These are phyloP conservation scores for Blastocystis hominis DNA, from an alignment of 352 stramenopile species.

Conservation along the genomic window DNA sequence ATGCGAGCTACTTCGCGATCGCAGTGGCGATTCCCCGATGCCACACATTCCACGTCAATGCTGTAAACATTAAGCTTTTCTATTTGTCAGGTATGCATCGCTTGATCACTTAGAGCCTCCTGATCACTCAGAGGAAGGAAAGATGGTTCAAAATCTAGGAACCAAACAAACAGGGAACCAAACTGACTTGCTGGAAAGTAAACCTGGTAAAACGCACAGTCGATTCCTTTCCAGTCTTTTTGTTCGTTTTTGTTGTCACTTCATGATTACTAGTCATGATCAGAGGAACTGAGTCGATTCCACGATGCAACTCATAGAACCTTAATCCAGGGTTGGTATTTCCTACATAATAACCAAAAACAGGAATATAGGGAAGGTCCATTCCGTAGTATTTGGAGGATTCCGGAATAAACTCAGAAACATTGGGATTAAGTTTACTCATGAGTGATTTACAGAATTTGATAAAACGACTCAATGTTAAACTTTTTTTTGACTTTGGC, in stretches of 20 bases:
- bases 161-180: neutral
- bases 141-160: neutral
- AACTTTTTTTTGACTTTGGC: too few species aligned
- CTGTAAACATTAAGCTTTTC: neutral
- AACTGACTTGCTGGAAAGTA: too few species aligned
- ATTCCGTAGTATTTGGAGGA: neutral
- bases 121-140: neutral
- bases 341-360: neutral
- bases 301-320: neutral
- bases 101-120: neutral
- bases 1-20: slow-evolving; percentile 27
- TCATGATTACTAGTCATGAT: too few species aligned
- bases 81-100: neutral
- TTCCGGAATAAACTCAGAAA: neutral
- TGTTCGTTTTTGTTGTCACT: too few species aligned
- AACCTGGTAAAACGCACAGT: too few species aligned
- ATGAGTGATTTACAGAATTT: neutral
- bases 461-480: too few species aligned
- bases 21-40: slow-evolving; percentile 34
- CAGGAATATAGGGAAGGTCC: neutral
- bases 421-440: neutral
- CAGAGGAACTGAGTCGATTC: neutral
- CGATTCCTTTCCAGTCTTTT: too few species aligned
- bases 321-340: neutral
- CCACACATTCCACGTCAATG: slow-evolving; percentile 59